Evolutionary conservation across 306 rosid genomes (phyloP).

Genomic region (Aeschynomene evenia): DNA sequence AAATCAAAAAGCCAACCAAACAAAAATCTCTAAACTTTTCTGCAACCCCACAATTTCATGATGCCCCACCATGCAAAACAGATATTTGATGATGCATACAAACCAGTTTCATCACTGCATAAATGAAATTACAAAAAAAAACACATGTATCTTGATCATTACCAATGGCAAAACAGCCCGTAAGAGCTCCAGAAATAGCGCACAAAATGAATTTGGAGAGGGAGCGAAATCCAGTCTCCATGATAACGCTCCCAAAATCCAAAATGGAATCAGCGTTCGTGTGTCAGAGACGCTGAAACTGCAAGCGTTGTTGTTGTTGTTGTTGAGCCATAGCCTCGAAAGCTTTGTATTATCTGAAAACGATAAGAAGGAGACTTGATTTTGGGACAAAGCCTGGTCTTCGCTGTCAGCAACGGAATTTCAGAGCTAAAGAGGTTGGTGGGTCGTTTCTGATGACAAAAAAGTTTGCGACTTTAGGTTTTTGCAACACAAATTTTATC

Average conservation of each 20-base stretch:
- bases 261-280: neutral
- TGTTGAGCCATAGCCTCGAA: conserved; percentile 16
- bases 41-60: conserved; percentile 6
- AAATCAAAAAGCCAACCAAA: neutral
- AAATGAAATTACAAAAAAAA: neutral
- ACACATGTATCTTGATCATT: neutral
- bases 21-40: conserved; percentile 18
- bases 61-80: neutral
- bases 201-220: conserved; percentile 37
- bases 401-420: conserved; percentile 8
- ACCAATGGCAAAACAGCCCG: conserved; percentile 47
- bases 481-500: neutral
- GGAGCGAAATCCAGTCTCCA: conserved; percentile 44
- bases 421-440: neutral
- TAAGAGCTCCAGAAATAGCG: conserved; percentile 46
- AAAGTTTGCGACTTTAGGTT: neutral
- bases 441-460: conserved; percentile 2
- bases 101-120: neutral
- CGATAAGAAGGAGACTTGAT: neutral
- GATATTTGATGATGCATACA: neutral
- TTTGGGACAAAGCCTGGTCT: conserved; percentile 10
- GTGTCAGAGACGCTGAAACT: conserved; percentile 9
- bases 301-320: neutral
- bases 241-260: neutral
- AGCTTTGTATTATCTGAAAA: neutral